Evolutionary conservation across 2,329 filamentous ascomycete species (phyloP), one percentile per base, ranked within the genome.

Genomic region (Alternaria hordeiaustralica): DNA sequence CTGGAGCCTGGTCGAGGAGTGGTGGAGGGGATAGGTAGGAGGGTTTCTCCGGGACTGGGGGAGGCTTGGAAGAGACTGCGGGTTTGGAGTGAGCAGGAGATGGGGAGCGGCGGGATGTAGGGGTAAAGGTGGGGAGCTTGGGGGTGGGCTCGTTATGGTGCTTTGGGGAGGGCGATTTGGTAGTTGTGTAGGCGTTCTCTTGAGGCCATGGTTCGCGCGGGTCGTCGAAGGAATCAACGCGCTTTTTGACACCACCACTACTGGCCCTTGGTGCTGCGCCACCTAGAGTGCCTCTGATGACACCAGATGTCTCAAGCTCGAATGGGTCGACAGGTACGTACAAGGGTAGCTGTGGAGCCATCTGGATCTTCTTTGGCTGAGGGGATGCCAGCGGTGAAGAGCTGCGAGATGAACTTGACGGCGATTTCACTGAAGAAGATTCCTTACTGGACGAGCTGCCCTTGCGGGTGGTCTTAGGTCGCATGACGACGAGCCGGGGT

Each of bases 401-500:
- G 55, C 68, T 61, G 21, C 68, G 61, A 20, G 60, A 62, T 43
- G 75, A 74, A 41, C n/a, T 69, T 26, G 64, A 61, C 10, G 69
- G 56, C 2, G 73, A 72, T 33, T 66, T 69, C 13, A 67, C 69
- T 7, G 72, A 68, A 41, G 60, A 66, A 2, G 74, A 69, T 44
- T 69, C 73, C 7, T 71, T 72, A 26, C 64, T 71, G 6, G 67
- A 70, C 26, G 63, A 71, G 49, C 65, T 73, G 60, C 64, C 60
- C 60, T 76, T 79, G 45, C 74, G 69, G 5, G 64, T 61, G 26
- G 68, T 68, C 55, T 74, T 75, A 15, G 79, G 78, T 23, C 79
- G 66, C 15, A 81, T 69, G n/a, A 81, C 68, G 46, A 74, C 79
- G 11, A 81, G 73, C 55, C 79, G 78, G 13, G 77, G 75, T 49